Conservation (phyloP, 129 eudicot genomes). For the Chrysanthemum seticuspe region DNA sequence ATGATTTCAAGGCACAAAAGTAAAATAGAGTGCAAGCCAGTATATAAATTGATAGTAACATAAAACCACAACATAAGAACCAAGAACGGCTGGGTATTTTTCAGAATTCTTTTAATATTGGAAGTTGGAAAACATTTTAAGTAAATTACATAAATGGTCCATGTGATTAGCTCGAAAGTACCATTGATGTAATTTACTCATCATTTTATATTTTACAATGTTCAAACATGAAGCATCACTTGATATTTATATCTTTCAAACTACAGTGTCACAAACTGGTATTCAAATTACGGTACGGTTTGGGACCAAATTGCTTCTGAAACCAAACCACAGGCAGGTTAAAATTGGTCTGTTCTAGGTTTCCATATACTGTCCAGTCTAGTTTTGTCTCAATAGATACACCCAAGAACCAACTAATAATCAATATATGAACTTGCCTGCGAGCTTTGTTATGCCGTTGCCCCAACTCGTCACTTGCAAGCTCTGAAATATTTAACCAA, state of each 20-base stretch:
- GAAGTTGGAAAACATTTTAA: too few relatives aligned
- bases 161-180: too few relatives aligned
- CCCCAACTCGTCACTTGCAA: conserved; percentile 44
- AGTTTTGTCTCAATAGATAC: neutral
- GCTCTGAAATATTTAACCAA: conserved; percentile 33
- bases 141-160: too few relatives aligned
- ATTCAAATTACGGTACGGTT: too few relatives aligned
- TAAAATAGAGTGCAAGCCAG: neutral
- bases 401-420: neutral
- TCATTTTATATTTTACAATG: too few relatives aligned
- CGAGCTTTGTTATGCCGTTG: conserved; percentile 68
- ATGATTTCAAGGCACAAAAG: neutral
- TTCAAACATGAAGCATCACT: too few relatives aligned
- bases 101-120: neutral
- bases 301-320: too few relatives aligned
- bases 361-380: neutral
- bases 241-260: too few relatives aligned
- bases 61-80: neutral
- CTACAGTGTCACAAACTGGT: too few relatives aligned
- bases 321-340: too few relatives aligned
- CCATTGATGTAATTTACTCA: too few relatives aligned
- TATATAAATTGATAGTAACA: neutral
- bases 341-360: neutral
- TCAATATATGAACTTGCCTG: conserved; percentile 35
- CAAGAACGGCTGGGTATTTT: neutral